Evolutionary conservation across 2,329 filamentous ascomycete species (phyloP).

Genomic region (Aspergillus terreus): DNA sequence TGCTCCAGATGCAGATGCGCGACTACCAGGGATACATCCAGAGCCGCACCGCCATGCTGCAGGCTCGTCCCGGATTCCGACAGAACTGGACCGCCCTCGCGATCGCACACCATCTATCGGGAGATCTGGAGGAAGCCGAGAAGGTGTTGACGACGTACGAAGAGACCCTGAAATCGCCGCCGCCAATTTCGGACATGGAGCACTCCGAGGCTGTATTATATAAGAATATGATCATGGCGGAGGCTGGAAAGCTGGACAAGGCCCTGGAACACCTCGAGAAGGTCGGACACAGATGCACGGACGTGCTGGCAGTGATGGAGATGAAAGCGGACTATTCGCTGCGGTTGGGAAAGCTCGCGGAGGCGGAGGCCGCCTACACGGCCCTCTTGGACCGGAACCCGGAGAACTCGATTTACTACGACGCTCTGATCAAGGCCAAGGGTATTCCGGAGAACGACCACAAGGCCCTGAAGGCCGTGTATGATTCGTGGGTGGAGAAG

Average conservation of each 20-base stretch:
- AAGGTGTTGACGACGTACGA: slow-evolving; percentile 89
- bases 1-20: slow-evolving; percentile 92
- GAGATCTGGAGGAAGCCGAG: slow-evolving; percentile 80
- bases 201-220: slow-evolving; percentile 93
- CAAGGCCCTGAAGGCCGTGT: slow-evolving; percentile 68
- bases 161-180: slow-evolving; percentile 80
- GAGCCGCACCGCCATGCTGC: slow-evolving; percentile 82
- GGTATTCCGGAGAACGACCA: slow-evolving; percentile 60
- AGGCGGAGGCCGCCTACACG: slow-evolving; percentile 78
- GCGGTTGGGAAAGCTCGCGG: slow-evolving; percentile 70
- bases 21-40: slow-evolving; percentile 92
- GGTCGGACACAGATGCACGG: slow-evolving; percentile 72
- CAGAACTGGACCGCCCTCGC: slow-evolving; percentile 98
- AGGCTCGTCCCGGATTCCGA: slow-evolving; percentile 73
- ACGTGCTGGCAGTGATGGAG: slow-evolving; percentile 82
- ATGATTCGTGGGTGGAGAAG: slow-evolving; percentile 76
- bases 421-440: slow-evolving; percentile 67
- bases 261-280: slow-evolving; percentile 83
- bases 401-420: slow-evolving; percentile 83
- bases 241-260: slow-evolving; percentile 75
- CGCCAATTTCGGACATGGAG: slow-evolving; percentile 76
- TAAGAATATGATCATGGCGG: slow-evolving; percentile 91
- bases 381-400: slow-evolving; percentile 80
- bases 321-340: slow-evolving; percentile 78
- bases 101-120: slow-evolving; percentile 86